phyloP scores from a whole-genome alignment of 495 filamentous ascomycete genomes.

The Tirmania nivea region DNA sequence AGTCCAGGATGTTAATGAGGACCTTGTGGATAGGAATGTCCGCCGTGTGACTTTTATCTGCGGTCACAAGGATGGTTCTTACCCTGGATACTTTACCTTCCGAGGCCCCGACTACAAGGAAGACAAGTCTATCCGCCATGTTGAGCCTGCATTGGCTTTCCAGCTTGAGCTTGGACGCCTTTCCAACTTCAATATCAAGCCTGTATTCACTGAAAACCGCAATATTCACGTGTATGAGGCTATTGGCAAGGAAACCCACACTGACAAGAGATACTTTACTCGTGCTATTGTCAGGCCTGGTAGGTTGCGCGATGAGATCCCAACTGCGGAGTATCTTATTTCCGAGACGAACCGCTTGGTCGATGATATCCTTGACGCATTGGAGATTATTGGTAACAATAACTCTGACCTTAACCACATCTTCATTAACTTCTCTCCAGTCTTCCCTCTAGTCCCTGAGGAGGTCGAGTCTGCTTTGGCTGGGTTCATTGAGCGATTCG shows the following conservation, averaged over 20 bases:
- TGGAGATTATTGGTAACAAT: slow-evolving; percentile 97
- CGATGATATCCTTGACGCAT: slow-evolving; percentile 90
- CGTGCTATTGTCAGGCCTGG: slow-evolving; percentile 83
- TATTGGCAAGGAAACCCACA: slow-evolving; percentile 77
- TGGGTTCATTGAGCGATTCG: slow-evolving; percentile 91
- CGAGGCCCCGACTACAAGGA: slow-evolving; percentile 73
- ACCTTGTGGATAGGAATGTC: slow-evolving; percentile 56
- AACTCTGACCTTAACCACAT: slow-evolving; percentile 99
- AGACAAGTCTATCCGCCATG: slow-evolving; percentile 89
- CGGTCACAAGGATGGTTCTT: slow-evolving; percentile 79
- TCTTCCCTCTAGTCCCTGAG: slow-evolving; percentile 74
- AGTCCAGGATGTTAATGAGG: slow-evolving; percentile 62
- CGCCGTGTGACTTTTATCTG: slow-evolving; percentile 92
- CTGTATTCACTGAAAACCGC: slow-evolving; percentile 94
- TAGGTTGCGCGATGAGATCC: slow-evolving; percentile 85
- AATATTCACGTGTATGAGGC: slow-evolving; percentile 98
- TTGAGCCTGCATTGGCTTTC: slow-evolving; percentile 89
- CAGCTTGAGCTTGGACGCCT: slow-evolving; percentile 87
- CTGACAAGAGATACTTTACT: slow-evolving; percentile 94
- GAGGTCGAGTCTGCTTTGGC: slow-evolving; percentile 88
- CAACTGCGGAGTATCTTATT: slow-evolving; percentile 90
- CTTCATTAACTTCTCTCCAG: slow-evolving; percentile 95
- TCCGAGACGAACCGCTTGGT: slow-evolving; percentile 90
- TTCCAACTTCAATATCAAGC: slow-evolving; percentile 90
- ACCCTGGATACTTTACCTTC: slow-evolving; percentile 96